Percentiles rank a stretch among this genome's conserved stretches.
phyloP scores from a whole-genome alignment of 2,329 filamentous ascomycete genomes.

The Stachybotrys echinatus region DNA sequence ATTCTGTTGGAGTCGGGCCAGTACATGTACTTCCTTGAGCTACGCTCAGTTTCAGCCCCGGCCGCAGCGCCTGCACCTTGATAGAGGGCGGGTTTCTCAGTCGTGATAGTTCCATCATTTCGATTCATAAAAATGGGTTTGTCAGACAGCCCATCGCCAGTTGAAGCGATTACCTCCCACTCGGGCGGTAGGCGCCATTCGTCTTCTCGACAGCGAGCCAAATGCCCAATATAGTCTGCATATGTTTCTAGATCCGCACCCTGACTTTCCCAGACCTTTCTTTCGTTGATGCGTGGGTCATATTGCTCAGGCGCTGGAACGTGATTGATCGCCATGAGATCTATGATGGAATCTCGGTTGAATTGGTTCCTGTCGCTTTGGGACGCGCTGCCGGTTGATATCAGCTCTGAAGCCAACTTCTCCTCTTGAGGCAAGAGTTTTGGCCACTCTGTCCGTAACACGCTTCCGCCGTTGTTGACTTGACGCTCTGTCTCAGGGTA shows the following conservation, averaged over 20 bases:
- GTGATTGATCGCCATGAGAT: not conserved
- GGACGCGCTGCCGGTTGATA: not conserved
- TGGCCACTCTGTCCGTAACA: not conserved
- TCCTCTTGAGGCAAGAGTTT: not conserved
- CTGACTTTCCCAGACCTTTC: not conserved
- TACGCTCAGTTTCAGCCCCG: not conserved
- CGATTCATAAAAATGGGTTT: not conserved
- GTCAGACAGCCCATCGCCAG: not conserved
- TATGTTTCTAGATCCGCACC: not conserved
- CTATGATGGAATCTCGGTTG: not conserved
- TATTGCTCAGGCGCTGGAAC: not conserved
- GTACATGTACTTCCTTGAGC: not conserved
- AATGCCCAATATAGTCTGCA: not conserved
- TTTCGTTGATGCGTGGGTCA: not conserved
- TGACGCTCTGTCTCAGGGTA: not conserved
- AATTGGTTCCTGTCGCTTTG: not conserved
- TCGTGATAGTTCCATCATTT: not conserved
- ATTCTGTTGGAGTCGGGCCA: not conserved
- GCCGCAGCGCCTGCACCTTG: not conserved
- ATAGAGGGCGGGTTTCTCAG: not conserved
- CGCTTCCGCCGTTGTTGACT: not conserved
- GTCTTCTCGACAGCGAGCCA: not conserved
- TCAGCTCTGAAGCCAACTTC: not conserved
- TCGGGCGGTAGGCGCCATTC: not conserved
- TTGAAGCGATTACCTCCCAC: not conserved